Evolutionary conservation across 179 eudicot genomes (phyloP).

Genomic region (Beta corolliflora): DNA sequence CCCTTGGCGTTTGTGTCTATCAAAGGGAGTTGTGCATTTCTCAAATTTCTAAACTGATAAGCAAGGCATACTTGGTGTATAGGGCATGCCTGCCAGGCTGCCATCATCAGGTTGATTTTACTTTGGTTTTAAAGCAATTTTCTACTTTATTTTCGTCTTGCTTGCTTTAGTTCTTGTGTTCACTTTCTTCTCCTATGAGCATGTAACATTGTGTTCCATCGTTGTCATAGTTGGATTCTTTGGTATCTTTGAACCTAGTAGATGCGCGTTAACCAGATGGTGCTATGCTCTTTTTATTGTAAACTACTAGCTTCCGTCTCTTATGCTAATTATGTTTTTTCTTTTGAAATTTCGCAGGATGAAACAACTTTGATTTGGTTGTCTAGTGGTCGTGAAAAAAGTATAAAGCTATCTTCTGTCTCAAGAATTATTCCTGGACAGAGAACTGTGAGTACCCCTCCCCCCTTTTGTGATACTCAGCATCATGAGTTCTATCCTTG

Average conservation of each 20-base stretch:
- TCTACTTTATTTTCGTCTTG: not conserved
- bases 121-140: not conserved
- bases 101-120: not conserved
- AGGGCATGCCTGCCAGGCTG: not conserved
- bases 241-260: not conserved
- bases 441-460: conserved; percentile 78
- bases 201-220: not conserved
- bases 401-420: conserved; percentile 75
- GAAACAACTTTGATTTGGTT: conserved; percentile 93
- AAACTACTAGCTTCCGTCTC: not conserved
- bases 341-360: conserved; percentile 50
- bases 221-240: not conserved
- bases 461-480: conserved; percentile 10
- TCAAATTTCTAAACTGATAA: not conserved
- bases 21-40: not conserved
- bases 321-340: conserved; percentile 7
- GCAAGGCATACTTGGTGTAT: not conserved
- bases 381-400: conserved; percentile 78
- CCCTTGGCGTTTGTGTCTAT: not conserved
- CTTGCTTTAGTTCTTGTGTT: not conserved
- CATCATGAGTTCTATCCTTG: not conserved
- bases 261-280: not conserved
- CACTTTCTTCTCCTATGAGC: not conserved
- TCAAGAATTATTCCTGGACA: conserved; percentile 94
- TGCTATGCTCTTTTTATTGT: not conserved